phyloP scores from a whole-genome alignment of 2,329 filamentous ascomycete genomes.

The Periglandula ipomoeae region DNA sequence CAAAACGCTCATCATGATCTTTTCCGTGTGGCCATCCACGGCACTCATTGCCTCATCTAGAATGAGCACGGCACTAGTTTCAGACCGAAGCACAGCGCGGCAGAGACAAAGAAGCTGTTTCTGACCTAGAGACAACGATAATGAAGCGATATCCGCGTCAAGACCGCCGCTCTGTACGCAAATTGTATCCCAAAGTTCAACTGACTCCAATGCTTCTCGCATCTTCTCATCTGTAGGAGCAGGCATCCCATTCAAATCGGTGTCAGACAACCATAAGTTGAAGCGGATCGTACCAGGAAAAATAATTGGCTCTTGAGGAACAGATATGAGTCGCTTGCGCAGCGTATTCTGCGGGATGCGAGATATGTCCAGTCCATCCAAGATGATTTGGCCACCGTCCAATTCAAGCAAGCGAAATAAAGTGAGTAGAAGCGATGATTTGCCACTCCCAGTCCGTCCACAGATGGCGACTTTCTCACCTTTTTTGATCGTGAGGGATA shows the following conservation, averaged over 20 bases:
- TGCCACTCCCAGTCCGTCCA: slow-evolving; percentile 33
- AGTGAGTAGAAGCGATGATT: slow-evolving; percentile 28
- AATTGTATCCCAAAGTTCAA: neutral
- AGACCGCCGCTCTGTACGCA: neutral
- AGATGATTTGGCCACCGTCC: slow-evolving; percentile 28
- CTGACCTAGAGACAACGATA: neutral
- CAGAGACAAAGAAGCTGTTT: neutral
- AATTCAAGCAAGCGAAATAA: slow-evolving; percentile 38
- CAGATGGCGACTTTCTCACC: slow-evolving; percentile 31
- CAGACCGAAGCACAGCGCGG: neutral
- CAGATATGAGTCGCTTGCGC: slow-evolving; percentile 26
- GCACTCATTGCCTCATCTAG: slow-evolving; percentile 1
- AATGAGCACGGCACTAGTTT: neutral
- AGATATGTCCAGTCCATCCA: slow-evolving; percentile 33
- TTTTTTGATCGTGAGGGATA: slow-evolving; percentile 19
- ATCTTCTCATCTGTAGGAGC: neutral
- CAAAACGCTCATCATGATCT: neutral
- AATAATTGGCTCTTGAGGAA: slow-evolving; percentile 44
- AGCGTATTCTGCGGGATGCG: slow-evolving; percentile 14
- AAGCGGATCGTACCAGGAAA: slow-evolving; percentile 36
- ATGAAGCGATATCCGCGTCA: neutral
- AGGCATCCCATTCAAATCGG: neutral
- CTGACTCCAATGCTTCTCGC: neutral
- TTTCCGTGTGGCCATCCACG: neutral
- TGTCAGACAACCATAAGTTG: slow-evolving; percentile 28